A percentile compares a stretch with the other conserved stretches of the same genome.
Evolutionary conservation across 345 rosid species (phyloP).

Genomic region (Salix brachista): DNA sequence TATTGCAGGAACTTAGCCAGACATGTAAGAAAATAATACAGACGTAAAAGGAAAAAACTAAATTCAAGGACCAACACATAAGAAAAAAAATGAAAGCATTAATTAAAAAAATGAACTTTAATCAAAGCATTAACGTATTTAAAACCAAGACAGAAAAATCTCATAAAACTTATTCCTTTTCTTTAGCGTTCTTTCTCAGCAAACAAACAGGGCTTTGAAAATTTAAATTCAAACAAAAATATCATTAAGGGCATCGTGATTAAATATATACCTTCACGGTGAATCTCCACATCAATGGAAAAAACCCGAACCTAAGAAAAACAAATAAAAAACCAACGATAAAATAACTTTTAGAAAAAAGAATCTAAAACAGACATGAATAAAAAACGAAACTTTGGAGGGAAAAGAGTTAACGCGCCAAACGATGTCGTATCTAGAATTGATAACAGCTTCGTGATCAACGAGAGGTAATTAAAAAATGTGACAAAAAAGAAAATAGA

Average conservation of each 20-base stretch:
- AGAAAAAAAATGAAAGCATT: background rate
- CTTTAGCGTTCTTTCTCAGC: constrained; percentile 7
- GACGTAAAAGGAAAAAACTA: too few species aligned
- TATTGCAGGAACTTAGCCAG: too few species aligned
- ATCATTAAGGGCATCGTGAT: background rate
- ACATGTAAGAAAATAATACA: too few species aligned
- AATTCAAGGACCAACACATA: background rate
- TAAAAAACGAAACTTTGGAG: background rate
- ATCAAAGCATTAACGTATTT: background rate
- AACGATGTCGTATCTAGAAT: background rate
- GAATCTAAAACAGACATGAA: background rate
- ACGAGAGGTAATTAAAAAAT: background rate
- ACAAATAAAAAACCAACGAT: constrained; percentile 1
- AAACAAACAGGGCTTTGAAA: constrained; percentile 14
- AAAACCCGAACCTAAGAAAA: background rate
- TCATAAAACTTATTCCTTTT: background rate
- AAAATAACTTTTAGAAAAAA: background rate
- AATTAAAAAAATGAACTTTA: background rate
- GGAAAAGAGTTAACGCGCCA: background rate
- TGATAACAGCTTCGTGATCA: background rate
- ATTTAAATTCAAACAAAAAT: background rate
- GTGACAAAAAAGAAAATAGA: background rate
- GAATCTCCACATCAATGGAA: constrained; percentile 15
- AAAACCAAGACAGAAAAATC: background rate
- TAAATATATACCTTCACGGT: constrained; percentile 17